Percentiles rank a stretch among this genome's conserved stretches.
phyloP scores from a whole-genome alignment of 2,329 filamentous ascomycete genomes.

The Xylaria sp. region DNA sequence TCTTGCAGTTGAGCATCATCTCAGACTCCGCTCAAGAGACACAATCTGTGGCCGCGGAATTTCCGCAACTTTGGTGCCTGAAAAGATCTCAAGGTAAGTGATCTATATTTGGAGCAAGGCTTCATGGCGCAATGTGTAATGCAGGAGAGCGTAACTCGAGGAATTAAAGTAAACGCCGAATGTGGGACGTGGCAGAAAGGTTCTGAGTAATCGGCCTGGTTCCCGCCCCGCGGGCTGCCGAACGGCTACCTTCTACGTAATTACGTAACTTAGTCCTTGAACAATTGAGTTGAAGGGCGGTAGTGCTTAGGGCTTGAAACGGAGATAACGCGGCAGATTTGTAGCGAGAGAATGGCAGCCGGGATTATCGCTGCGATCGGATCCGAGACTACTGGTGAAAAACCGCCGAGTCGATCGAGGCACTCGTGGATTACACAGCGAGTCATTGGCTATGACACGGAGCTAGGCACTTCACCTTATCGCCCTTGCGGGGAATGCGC shows the following conservation, averaged over 20 bases:
- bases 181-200: background rate
- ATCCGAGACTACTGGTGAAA: background rate
- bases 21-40: background rate
- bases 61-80: background rate
- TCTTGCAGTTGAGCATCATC: background rate
- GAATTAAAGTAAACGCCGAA: background rate
- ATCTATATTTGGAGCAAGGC: background rate
- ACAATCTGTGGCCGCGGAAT: background rate
- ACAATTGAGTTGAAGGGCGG: too few relatives aligned
- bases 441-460: constrained; percentile 3
- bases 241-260: background rate
- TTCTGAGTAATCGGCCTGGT: background rate
- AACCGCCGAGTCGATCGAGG: background rate
- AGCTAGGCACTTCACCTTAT: constrained; percentile 12
- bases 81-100: background rate
- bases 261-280: background rate
- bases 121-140: background rate
- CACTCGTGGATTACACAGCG: background rate
- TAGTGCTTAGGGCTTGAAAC: too few relatives aligned
- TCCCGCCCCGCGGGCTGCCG: background rate
- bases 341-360: background rate
- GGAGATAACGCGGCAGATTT: too few relatives aligned
- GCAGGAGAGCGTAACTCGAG: background rate
- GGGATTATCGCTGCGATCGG: too few relatives aligned
- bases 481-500: background rate